phyloP scores from a whole-genome alignment of 805 yeast species.

The Candida gorgasii region DNA sequence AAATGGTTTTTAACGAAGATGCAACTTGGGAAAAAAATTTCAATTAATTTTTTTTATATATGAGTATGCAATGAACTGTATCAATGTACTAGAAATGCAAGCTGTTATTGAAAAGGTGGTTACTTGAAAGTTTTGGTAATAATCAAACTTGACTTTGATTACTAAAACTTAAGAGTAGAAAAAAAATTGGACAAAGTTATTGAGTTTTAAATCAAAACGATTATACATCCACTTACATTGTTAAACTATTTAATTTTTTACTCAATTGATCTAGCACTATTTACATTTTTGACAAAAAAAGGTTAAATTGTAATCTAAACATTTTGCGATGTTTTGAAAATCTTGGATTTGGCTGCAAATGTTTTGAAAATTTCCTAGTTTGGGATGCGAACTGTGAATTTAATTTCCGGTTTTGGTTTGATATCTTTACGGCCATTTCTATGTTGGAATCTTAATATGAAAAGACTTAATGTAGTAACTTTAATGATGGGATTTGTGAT shows the following conservation, averaged over 20 bases:
- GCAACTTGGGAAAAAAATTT: background rate
- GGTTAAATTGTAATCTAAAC: slow-evolving; percentile 6
- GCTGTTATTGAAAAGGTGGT: too few species aligned
- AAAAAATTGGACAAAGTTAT: slow-evolving; percentile 4
- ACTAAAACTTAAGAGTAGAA: background rate
- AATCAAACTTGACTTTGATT: background rate
- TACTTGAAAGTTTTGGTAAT: too few species aligned
- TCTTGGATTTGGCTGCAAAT: slow-evolving; percentile 6
- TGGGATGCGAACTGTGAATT: slow-evolving; percentile 2
- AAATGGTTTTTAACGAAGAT: background rate
- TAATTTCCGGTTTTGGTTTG: background rate
- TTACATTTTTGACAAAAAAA: slow-evolving; percentile 11
- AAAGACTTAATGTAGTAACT: too few species aligned
- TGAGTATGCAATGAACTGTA: background rate
- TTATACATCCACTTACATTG: background rate
- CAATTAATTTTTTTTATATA: background rate
- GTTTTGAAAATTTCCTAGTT: slow-evolving; percentile 8
- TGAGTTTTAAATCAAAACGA: slow-evolving; percentile 3
- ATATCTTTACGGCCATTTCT: background rate
- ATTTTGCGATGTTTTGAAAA: slow-evolving; percentile 7
- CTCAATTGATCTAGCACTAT: slow-evolving; percentile 13
- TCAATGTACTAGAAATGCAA: too few species aligned
- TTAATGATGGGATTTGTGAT: too few species aligned
- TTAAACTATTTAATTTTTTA: slow-evolving; percentile 9
- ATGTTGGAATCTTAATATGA: too few species aligned